phyloP scores from a whole-genome alignment of 2,329 filamentous ascomycete species.

The Paracorniculantispora psalliotae region DNA sequence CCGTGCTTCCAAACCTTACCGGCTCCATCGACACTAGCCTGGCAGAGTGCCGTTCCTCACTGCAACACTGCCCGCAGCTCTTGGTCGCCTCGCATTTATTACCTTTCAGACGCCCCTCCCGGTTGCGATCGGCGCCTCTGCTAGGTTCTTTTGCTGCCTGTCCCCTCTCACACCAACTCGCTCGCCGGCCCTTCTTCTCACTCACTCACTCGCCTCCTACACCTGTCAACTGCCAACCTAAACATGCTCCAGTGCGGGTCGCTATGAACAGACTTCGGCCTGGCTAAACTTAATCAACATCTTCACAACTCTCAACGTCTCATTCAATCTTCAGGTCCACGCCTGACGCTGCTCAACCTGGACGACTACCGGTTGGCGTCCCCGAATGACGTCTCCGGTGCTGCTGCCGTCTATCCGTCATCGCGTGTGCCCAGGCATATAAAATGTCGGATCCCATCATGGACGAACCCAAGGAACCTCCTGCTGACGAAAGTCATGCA shows the following conservation, averaged over 20 bases:
- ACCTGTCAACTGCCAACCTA: constrained; percentile 20
- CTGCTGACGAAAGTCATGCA: constrained; percentile 29
- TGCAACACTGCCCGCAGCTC: constrained; percentile 18
- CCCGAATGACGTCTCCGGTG: constrained; percentile 3
- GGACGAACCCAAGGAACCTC: constrained; percentile 27
- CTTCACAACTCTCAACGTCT: constrained; percentile 15
- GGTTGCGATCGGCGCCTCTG: constrained; percentile 13
- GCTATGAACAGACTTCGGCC: constrained; percentile 30
- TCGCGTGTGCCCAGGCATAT: constrained; percentile 18
- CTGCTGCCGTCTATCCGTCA: constrained; percentile 3
- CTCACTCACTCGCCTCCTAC: constrained; percentile 14
- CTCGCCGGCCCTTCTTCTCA: constrained; percentile 4
- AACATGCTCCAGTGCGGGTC: constrained; percentile 30
- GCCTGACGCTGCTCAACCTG: neutral
- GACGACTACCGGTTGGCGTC: constrained; percentile 1
- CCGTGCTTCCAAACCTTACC: constrained; percentile 13
- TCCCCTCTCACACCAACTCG: constrained; percentile 2
- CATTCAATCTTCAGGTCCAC: neutral
- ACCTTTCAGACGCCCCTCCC: constrained; percentile 7
- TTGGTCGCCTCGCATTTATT: constrained; percentile 5
- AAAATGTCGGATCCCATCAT: constrained; percentile 24
- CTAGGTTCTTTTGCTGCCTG: constrained; percentile 12
- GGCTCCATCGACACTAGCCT: constrained; percentile 21
- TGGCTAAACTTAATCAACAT: constrained; percentile 31
- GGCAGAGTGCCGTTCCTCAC: constrained; percentile 19